Evolutionary conservation across 2,329 filamentous ascomycete genomes (phyloP), one percentile per base, ranked within the genome.

Genomic region (Podosphaera fusca): DNA sequence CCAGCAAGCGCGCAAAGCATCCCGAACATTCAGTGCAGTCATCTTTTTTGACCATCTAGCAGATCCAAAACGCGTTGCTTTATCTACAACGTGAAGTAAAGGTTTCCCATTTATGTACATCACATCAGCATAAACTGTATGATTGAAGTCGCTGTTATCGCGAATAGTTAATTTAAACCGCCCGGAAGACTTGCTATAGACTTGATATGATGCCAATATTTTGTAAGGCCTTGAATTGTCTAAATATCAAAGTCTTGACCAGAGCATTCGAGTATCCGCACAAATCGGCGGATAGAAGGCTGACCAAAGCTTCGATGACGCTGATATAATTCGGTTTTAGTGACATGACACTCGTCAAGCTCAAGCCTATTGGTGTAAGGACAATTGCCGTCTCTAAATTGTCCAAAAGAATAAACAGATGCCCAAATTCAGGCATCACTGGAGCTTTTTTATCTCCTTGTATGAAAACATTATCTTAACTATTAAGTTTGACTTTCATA

Each of bases 81-180:
- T 21, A 21, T 21, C 21, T 21, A 21, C 21, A 21, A 21, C 21
- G 21, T 21, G 21, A 21, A 21, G 21, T 21, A 21, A 21, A 21
- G 21, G 21, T 21, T 21, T 21, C 21, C 21, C 21, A 21, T 21
- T 21, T 21, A 21, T 51, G 51, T 56, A 58, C 33, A 56, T 47
- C 8, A 58, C 47, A 53, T 58, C 46, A 10, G 54, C 36, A 38
- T 52, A 6, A 2, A 58, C n/a, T 4, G 51, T 10, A 31, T 55
- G 42, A 14, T 58, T 58, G 42, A 58, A 58, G 5, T 55, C 9
- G 12, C 1, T 40, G 31, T 55, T 35, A 38, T 55, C 52, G 14
- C 35, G 31, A 21, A 55, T 10, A 30, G 6, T 40, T 9, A 55
- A 55, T 40, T 42, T 38, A 30, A 55, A 49, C 6, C 46, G 7